Base-by-base conservation (phyloP, 106 monocot species). In the Ottelia alismoides region DNA sequence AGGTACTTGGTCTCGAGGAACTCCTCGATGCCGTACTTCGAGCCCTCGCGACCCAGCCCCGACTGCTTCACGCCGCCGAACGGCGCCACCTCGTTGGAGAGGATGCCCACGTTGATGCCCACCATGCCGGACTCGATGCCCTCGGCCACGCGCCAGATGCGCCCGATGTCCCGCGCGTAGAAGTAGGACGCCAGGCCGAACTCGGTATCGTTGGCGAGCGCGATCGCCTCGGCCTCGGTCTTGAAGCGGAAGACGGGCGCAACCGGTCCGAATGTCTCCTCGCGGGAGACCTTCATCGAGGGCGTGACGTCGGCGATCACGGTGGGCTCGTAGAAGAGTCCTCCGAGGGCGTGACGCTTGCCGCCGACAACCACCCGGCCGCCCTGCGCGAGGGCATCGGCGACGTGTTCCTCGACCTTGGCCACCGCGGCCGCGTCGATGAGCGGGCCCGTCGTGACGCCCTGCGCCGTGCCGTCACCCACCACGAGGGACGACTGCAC, bases 51-150 rank as follows among this genome's bases (percentile, higher is more conserved):
- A 56, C 96, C 96, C 61, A 96, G 88, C 30, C 94, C 94, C 45
- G 94, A 96, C 52, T 96, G 81, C 71, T 96, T 96, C 52, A 79
- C 45, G 7, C 94, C 94, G 61, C 94, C 94, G 85, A 96, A 96
- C 28, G 96, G 96, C 54, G 96, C 96, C 31, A 96, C 85, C 96
- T 96, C n/a, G n/a, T n/a, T n/a, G n/a, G n/a, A n/a, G n/a, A n/a
- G n/a, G n/a, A n/a, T n/a, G n/a, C n/a, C n/a, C n/a, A n/a, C n/a
- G n/a, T n/a, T n/a, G n/a, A n/a, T n/a, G n/a, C n/a, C n/a, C n/a
- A n/a, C n/a, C n/a, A n/a, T n/a, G n/a, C n/a, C n/a, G n/a, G n/a
- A n/a, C n/a, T n/a, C n/a, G n/a, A n/a, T n/a, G n/a, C n/a, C n/a
- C n/a, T n/a, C n/a, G n/a, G n/a, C n/a, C n/a, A n/a, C n/a, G n/a